phyloP scores from a whole-genome alignment of 495 filamentous ascomycete genomes.

The Saxophila tyrrhenica region DNA sequence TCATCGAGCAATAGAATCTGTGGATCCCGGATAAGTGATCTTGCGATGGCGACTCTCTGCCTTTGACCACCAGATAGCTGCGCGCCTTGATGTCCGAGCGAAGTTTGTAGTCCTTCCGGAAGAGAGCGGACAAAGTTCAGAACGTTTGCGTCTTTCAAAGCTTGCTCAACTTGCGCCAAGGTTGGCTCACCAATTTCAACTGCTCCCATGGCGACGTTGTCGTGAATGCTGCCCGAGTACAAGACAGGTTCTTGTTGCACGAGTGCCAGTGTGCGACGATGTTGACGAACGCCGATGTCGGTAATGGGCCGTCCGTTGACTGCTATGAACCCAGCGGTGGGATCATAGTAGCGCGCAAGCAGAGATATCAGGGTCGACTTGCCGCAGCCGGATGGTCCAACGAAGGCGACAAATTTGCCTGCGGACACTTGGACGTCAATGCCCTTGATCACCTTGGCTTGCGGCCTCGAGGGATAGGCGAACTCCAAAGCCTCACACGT shows the following conservation, averaged over 20 bases:
- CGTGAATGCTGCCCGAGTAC: constrained; percentile 19
- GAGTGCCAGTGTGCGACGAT: constrained; percentile 20
- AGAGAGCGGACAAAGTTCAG: constrained; percentile 51
- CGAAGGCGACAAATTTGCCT: constrained; percentile 57
- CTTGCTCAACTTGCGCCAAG: constrained; percentile 43
- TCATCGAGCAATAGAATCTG: constrained; percentile 65
- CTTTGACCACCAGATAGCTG: constrained; percentile 66
- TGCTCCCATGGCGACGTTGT: constrained; percentile 21
- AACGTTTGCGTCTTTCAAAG: constrained; percentile 49
- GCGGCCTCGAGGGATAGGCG: constrained; percentile 13
- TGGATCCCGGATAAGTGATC: constrained; percentile 63
- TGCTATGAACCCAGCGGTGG: constrained; percentile 18
- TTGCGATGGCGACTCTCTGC: constrained; percentile 63
- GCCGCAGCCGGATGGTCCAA: constrained; percentile 61
- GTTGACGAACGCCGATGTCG: constrained; percentile 3
- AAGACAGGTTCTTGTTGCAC: constrained; percentile 24
- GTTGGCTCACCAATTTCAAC: constrained; percentile 22
- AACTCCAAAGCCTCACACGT: constrained; percentile 41
- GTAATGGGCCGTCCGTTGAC: constrained; percentile 14
- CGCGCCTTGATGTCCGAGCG: constrained; percentile 51
- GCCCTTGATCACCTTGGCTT: constrained; percentile 15
- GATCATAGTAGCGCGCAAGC: constrained; percentile 25
- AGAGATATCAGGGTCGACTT: constrained; percentile 48
- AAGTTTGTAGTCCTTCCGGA: constrained; percentile 47
- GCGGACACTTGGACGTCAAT: constrained; percentile 45